Evolutionary conservation across 495 filamentous ascomycete genomes (phyloP).

Genomic region (Neurospora tetraspora): DNA sequence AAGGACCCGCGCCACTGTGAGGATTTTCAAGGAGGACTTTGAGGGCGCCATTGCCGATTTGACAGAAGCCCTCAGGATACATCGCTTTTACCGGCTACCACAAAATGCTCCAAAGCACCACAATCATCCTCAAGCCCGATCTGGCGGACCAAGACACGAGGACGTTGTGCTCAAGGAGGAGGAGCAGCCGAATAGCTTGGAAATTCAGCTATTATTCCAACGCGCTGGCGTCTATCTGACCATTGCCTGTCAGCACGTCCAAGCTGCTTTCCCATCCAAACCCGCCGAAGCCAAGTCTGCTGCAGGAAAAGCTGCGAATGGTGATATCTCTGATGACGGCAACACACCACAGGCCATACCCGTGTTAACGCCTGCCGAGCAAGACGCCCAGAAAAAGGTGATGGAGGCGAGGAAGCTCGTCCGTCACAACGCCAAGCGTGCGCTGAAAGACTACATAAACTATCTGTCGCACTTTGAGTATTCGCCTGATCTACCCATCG

Average conservation of each 20-base stretch:
- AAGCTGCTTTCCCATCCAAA: slow-evolving; percentile 3
- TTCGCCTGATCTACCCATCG: slow-evolving; percentile 54
- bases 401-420: slow-evolving; percentile 55
- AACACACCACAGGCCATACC: background rate
- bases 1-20: slow-evolving; percentile 61
- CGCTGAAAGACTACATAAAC: slow-evolving; percentile 56
- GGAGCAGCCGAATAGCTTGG: slow-evolving; percentile 61
- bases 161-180: slow-evolving; percentile 53
- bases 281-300: background rate
- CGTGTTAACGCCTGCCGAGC: slow-evolving; percentile 17
- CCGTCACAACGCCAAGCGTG: slow-evolving; percentile 60
- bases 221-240: slow-evolving; percentile 63
- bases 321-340: background rate
- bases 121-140: background rate
- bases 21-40: slow-evolving; percentile 66
- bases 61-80: slow-evolving; percentile 51
- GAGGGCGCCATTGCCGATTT: slow-evolving; percentile 57
- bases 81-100: slow-evolving; percentile 38
- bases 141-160: slow-evolving; percentile 30
- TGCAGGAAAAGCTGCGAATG: background rate
- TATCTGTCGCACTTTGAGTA: slow-evolving; percentile 68
- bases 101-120: slow-evolving; percentile 31
- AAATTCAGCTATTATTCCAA: slow-evolving; percentile 66
- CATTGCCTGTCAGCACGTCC: slow-evolving; percentile 54
- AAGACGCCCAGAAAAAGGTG: slow-evolving; percentile 34